Conservation (phyloP, 2,329 filamentous ascomycete genomes). For the Knoxdaviesia capensis region DNA sequence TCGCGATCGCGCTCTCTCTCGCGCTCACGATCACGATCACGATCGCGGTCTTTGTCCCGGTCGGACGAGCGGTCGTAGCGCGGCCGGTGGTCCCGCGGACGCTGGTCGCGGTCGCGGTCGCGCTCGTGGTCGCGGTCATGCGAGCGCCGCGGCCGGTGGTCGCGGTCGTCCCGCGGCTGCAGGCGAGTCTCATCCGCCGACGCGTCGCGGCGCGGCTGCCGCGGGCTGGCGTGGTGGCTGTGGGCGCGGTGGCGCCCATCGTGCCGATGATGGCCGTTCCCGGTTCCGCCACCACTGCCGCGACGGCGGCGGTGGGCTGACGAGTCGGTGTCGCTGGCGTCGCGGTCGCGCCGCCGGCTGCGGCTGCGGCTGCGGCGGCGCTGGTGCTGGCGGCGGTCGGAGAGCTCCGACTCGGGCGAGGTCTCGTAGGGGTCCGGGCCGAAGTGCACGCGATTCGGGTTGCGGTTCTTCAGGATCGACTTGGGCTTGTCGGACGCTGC, state of each 20-base stretch:
- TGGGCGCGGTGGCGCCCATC: background rate
- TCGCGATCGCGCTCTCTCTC: conserved; percentile 16
- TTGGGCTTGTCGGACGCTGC: conserved; percentile 17
- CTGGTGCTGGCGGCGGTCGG: background rate
- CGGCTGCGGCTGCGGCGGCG: conserved; percentile 2
- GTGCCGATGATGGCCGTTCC: no score
- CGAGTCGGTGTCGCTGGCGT: conserved; percentile 1
- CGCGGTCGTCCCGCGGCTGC: background rate
- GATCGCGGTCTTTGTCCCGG: conserved; percentile 9
- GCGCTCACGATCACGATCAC: conserved; percentile 15
- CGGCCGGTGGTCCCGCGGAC: conserved; percentile 4
- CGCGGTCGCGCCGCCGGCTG: conserved; percentile 3
- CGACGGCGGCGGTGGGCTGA: background rate
- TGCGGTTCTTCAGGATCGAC: conserved; percentile 41
- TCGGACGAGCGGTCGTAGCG: conserved; percentile 7
- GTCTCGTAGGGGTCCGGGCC: conserved; percentile 15
- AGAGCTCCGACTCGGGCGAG: background rate
- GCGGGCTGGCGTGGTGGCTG: conserved; percentile 2
- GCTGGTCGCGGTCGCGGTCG: conserved; percentile 11
- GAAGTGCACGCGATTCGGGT: conserved; percentile 34
- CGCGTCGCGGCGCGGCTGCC: conserved; percentile 1
- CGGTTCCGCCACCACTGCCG: no score
- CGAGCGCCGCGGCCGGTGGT: no score
- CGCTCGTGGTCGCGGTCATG: conserved; percentile 4
- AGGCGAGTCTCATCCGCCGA: background rate